These are phyloP conservation scores for Penstemon newberryi DNA, from an alignment of 257 asterid species.

Conservation along the genomic window DNA sequence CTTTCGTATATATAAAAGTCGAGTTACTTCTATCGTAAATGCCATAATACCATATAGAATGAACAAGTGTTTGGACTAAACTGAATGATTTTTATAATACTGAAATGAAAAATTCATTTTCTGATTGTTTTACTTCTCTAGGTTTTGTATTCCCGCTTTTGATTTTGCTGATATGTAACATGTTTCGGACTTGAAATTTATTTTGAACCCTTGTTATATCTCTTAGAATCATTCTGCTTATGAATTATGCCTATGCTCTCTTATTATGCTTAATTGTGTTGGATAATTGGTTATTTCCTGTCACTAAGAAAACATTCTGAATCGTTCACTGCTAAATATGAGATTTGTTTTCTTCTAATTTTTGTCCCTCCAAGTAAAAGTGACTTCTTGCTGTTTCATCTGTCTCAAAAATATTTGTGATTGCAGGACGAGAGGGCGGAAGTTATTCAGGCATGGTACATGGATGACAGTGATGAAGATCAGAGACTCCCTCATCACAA, in stretches of 20 bases:
- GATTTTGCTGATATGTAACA: too few relatives aligned
- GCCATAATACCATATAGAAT: too few relatives aligned
- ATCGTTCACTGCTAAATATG: not conserved
- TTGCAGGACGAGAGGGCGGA: conserved; percentile 70
- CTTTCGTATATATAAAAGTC: too few relatives aligned
- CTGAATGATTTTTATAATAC: too few relatives aligned
- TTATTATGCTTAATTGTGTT: not conserved
- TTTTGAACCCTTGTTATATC: too few relatives aligned
- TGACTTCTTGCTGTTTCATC: not conserved
- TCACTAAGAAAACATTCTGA: not conserved
- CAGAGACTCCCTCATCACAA: conserved; percentile 96
- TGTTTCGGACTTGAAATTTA: too few relatives aligned
- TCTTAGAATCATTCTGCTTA: not conserved
- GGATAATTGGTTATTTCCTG: not conserved
- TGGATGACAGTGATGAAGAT: conserved; percentile 87
- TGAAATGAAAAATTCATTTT: too few relatives aligned
- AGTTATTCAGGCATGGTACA: conserved; percentile 93
- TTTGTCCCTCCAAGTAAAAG: not conserved
- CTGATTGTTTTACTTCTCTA: too few relatives aligned
- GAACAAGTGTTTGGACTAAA: too few relatives aligned
- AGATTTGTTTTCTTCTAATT: not conserved
- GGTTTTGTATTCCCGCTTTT: too few relatives aligned
- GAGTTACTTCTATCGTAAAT: too few relatives aligned
- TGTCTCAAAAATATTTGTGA: conserved; percentile 16
- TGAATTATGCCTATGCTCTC: not conserved